Evolutionary conservation across 352 stramenopile genomes (phyloP).

Genomic region (Globisporangium iwayamae): DNA sequence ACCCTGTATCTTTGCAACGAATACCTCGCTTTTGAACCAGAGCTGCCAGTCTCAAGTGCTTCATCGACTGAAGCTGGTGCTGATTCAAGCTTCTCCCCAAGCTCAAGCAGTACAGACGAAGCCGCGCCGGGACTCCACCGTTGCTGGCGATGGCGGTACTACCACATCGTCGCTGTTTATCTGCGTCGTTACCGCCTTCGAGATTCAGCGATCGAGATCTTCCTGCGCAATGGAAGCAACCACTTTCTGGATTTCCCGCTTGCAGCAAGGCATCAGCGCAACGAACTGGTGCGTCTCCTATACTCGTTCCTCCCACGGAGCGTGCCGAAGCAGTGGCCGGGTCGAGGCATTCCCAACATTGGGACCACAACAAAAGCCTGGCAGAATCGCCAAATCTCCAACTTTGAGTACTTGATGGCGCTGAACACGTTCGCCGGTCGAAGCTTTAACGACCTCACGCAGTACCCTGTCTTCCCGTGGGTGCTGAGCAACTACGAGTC

Average conservation of each 20-base stretch:
- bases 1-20: constrained; percentile 62
- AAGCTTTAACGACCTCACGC: constrained; percentile 91
- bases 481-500: constrained; percentile 79
- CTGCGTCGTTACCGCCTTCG: constrained; percentile 76
- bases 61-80: background rate
- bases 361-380: constrained; percentile 66
- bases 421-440: constrained; percentile 89
- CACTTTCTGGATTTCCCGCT: constrained; percentile 83
- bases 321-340: constrained; percentile 78
- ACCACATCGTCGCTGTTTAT: constrained; percentile 70
- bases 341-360: constrained; percentile 44
- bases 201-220: constrained; percentile 82
- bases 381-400: constrained; percentile 76
- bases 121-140: constrained; percentile 61
- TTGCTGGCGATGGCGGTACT: constrained; percentile 81
- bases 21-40: constrained; percentile 65
- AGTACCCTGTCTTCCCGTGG: constrained; percentile 97
- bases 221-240: constrained; percentile 69
- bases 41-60: constrained; percentile 23
- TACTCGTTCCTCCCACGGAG: constrained; percentile 72
- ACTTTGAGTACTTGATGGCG: constrained; percentile 97
- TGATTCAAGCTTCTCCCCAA: background rate
- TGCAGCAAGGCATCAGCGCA: constrained; percentile 66
- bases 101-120: constrained; percentile 33
- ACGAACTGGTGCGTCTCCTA: constrained; percentile 66